phyloP scores from a whole-genome alignment of 2,329 filamentous ascomycete species.

The Thielaviopsis populi region DNA sequence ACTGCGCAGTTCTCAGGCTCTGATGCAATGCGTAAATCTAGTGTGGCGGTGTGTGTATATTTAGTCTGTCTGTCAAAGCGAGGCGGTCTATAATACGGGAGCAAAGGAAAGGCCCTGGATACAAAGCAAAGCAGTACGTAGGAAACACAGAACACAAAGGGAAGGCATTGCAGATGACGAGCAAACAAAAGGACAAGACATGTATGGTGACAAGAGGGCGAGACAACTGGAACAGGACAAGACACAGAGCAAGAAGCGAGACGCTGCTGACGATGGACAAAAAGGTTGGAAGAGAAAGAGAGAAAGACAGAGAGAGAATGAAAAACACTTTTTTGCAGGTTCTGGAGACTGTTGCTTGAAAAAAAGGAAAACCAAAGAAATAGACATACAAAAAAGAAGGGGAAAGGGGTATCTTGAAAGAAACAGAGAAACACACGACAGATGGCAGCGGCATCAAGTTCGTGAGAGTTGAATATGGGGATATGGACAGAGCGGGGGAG shows the following conservation, averaged over 20 bases:
- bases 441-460: not conserved
- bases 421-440: constrained; percentile 6
- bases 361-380: constrained; percentile 16
- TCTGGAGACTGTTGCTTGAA: constrained; percentile 4
- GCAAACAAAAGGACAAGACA: too few relatives aligned
- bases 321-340: not conserved
- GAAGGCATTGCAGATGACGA: too few relatives aligned
- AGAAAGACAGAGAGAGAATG: constrained; percentile 12
- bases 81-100: not conserved
- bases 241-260: not conserved
- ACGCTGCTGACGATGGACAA: not conserved
- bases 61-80: not conserved
- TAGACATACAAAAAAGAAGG: constrained; percentile 20
- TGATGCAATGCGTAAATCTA: not conserved
- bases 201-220: too few relatives aligned
- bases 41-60: not conserved
- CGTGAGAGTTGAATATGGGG: too few relatives aligned
- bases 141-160: not conserved
- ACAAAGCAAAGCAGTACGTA: not conserved
- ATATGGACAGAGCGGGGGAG: too few relatives aligned
- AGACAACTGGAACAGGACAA: too few relatives aligned
- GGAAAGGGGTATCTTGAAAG: not conserved
- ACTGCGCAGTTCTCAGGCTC: not conserved
- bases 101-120: not conserved
- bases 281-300: constrained; percentile 11